phyloP scores from a whole-genome alignment of 441 rosid species.

The Erodium texanum region DNA sequence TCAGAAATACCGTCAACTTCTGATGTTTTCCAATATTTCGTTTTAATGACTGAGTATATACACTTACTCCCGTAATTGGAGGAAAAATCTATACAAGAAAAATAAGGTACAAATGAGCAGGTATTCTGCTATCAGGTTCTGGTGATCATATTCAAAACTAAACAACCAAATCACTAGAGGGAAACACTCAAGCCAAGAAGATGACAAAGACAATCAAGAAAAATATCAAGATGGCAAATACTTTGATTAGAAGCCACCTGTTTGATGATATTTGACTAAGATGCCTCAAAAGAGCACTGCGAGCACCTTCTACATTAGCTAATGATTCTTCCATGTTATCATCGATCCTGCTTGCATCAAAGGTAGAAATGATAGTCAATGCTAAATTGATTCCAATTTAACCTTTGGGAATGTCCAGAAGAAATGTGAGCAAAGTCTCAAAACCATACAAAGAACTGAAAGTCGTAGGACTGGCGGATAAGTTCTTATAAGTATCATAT shows the following conservation, averaged over 20 bases:
- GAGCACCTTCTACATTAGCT: constrained; percentile 78
- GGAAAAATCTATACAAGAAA: background rate
- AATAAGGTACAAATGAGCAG: background rate
- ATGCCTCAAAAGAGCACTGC: constrained; percentile 60
- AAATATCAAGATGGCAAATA: constrained; percentile 56
- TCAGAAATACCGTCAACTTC: too few species aligned
- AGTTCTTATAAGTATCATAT: constrained; percentile 3
- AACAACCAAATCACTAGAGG: background rate
- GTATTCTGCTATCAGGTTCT: background rate
- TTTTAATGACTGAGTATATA: background rate
- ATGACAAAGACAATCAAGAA: constrained; percentile 54
- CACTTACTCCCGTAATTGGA: background rate
- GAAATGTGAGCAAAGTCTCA: constrained; percentile 2
- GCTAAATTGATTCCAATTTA: background rate
- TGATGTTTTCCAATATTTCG: background rate
- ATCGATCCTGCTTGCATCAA: constrained; percentile 54
- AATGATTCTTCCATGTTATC: constrained; percentile 87
- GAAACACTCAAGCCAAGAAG: constrained; percentile 49
- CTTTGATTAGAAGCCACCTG: constrained; percentile 85
- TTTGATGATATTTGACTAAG: constrained; percentile 80
- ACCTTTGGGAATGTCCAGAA: background rate
- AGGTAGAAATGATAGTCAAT: constrained; percentile 6
- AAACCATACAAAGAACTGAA: background rate
- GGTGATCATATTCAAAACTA: background rate
- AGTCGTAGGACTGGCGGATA: constrained; percentile 5